Base-by-base conservation (phyloP, 2,329 filamentous ascomycete species). In the Ceratocystiopsis sp. region DNA sequence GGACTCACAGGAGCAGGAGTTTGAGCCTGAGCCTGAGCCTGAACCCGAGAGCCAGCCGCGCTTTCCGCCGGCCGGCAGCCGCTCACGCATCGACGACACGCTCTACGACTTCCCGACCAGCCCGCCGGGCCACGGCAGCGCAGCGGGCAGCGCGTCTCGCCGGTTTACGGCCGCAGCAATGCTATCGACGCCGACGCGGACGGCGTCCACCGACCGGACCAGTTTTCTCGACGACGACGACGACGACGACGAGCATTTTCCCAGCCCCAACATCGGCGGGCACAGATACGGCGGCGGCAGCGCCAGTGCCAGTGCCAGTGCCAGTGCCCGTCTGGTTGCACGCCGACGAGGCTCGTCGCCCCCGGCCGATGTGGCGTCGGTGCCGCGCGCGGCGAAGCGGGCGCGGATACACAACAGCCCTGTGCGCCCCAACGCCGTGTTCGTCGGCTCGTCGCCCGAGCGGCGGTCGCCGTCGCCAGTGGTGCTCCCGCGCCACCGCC, bases 1-100 rank as follows among this genome's bases (percentile, higher is more conserved):
- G 8, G 62, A 67, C 44, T 68, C 63, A 0, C 63, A 67, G 45
- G 66, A 69, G 35, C 59, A 62, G 42, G 67, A 72, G 7, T 73
- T 71, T 40, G 59, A 67, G 42, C 11, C 15, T 7, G 25, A 73
- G 66, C 45, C 70, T 73, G 48, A 59, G 60, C 29, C 62, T 56
- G 3, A 51, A 44, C 12, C 53, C 49, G 5, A 51, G 15, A 16
- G 8, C 21, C 25, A 29, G 25, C 25, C 25, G 25, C 25, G 25
- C 25, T 8, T 9, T 29, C 25, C 6, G 19, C 19, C 19, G 19
- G 19, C 19, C 10, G 25, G 25, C 25, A 11, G 25, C 9, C 25
- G 14, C n/a, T 17, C 18, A 5, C 38, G 41, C 3, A 2, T 11
- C 5, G 25, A 29, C 25, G 41, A 41, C n/a, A 45, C 25, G 8